phyloP scores from a whole-genome alignment of 2,329 filamentous ascomycete genomes.

The Macroventuria anomochaeta region DNA sequence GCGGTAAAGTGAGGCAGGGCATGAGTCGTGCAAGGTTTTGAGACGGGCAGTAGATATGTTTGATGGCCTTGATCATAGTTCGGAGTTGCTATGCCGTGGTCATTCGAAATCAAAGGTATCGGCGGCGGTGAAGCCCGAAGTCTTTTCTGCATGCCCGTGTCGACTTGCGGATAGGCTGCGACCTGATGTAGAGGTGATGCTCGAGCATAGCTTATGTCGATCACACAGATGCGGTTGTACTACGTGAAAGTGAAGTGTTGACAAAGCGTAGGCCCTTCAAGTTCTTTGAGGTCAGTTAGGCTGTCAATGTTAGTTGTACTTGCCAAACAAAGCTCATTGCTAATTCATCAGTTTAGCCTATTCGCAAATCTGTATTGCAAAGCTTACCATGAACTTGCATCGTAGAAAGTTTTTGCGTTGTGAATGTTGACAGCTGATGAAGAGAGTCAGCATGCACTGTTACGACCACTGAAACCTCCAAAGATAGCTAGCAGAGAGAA shows the following conservation, averaged over 20 bases:
- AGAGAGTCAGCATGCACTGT: slow-evolving; percentile 38
- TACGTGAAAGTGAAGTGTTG: neutral
- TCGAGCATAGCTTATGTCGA: neutral
- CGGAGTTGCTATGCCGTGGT: no score
- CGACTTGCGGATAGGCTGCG: no score
- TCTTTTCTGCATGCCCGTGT: no score
- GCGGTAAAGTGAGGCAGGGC: neutral
- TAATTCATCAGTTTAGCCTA: no score
- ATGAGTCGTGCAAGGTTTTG: neutral
- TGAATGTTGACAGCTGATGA: slow-evolving; percentile 33
- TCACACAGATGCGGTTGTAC: neutral
- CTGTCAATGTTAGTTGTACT: no score
- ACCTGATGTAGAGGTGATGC: neutral
- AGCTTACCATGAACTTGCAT: neutral
- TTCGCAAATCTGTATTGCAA: neutral
- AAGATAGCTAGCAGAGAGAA: neutral
- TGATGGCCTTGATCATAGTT: neutral
- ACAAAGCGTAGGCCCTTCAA: no score
- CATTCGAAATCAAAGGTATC: no score
- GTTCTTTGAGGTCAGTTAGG: no score
- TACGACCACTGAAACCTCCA: slow-evolving; percentile 19
- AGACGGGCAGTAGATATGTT: neutral
- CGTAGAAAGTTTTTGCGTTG: neutral
- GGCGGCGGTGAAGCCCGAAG: no score
- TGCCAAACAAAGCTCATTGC: no score